A percentile compares a stretch with the other conserved stretches of the same genome.
phyloP scores from a whole-genome alignment of 805 yeast genomes.

The Metschnikowia similis region DNA sequence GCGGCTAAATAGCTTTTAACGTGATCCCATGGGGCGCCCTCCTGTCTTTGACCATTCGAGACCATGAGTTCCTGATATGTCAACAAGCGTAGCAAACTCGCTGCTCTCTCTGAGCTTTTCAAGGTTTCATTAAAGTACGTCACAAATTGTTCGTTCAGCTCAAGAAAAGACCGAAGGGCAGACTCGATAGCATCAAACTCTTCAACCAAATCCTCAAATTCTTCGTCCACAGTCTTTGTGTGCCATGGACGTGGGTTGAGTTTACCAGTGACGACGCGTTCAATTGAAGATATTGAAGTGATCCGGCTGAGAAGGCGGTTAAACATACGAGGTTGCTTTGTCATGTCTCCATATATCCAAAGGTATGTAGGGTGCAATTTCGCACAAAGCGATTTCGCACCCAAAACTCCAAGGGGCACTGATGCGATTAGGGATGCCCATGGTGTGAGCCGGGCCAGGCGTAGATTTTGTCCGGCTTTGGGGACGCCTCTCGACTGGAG shows the following conservation, averaged over 20 bases:
- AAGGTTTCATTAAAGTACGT: constrained; percentile 14
- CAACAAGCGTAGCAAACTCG: constrained; percentile 21
- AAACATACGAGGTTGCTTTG: not conserved
- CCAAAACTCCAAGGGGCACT: not conserved
- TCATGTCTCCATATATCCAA: not conserved
- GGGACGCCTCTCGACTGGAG: constrained; percentile 25
- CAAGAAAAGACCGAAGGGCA: constrained; percentile 9
- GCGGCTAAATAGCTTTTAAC: constrained; percentile 17
- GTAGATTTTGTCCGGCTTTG: constrained; percentile 35
- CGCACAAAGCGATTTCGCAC: constrained; percentile 3
- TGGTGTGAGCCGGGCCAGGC: constrained; percentile 71
- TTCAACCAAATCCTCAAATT: constrained; percentile 26
- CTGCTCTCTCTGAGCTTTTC: constrained; percentile 16
- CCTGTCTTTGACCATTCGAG: not conserved
- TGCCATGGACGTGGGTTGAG: not conserved
- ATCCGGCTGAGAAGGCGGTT: not conserved
- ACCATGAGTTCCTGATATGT: not conserved
- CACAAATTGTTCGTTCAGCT: constrained; percentile 7
- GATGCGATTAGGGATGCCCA: constrained; percentile 47
- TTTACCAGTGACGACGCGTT: constrained; percentile 1
- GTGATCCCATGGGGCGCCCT: constrained; percentile 19
- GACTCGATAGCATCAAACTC: constrained; percentile 18
- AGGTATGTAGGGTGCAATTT: not conserved
- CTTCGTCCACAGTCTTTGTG: constrained; percentile 32
- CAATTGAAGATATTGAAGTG: constrained; percentile 1